Base-by-base conservation (phyloP, 2,329 filamentous ascomycete species). In the Aspergillus aculeatus region DNA sequence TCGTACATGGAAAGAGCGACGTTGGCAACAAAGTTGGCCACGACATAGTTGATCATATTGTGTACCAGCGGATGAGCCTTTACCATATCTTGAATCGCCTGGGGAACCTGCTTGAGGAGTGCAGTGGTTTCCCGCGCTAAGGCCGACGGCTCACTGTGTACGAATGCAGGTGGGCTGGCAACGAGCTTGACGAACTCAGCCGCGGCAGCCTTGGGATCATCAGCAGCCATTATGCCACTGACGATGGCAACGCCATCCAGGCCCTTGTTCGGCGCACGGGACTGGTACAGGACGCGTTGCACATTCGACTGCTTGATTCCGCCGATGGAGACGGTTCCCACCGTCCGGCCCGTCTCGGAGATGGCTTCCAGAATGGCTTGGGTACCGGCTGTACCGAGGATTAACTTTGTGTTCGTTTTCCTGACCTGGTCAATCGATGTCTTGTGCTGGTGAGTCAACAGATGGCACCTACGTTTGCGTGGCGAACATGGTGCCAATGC, bases 11-110 rank as follows among this genome's bases (percentile, higher is more conserved):
- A 86, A 16, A 97, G 83, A 44, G 91, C 92, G 3, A 97, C 89
- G 71, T 96, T 97, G 55, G 95, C 94, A 16, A 93, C 91, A 69
- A 98, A 90, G 77, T 97, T 96, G 71, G 96, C 92, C 23, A 97
- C 94, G 0, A 98, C 94, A 55, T 93, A 83, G 73, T 98, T 98
- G 56, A 95, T 98, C 91, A 98, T 98, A 77, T 96, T 97, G 78
- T 98, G 94, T 54, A 89, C 90, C 23, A 98, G 82, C 0, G 93
- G 92, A 58, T 84, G 88, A 48, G 77, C 81, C 2, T 80, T 73
- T 5, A 84, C 84, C 51, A 96, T 83, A 5, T 82, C 80, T 60
- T 79, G 80, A 48, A 96, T 80, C 19, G 90, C 77, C 3, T 67
- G 58, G 2, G 79, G 77, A 4, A 80, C 72, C 29, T 73, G 68